A percentile compares a stretch with the other conserved stretches of the same genome.
Conservation (phyloP, 805 yeast species). For the Debaryomyces tyrocola region DNA sequence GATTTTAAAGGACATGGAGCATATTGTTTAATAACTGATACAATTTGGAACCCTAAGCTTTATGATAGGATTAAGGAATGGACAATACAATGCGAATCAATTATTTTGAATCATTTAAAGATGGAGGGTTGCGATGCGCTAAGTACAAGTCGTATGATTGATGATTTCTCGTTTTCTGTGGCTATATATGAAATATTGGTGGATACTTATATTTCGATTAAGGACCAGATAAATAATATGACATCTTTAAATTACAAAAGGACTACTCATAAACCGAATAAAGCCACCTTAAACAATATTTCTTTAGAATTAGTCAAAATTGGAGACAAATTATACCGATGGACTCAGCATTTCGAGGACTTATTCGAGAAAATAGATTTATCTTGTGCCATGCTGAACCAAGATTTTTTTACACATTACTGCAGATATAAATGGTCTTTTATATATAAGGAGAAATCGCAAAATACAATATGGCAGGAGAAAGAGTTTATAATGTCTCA, state of each 20-base stretch:
- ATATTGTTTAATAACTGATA: conserved; percentile 34
- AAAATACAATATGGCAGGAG: conserved; percentile 29
- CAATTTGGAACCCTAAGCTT: conserved; percentile 39
- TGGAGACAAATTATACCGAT: conserved; percentile 44
- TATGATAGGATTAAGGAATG: conserved; percentile 33
- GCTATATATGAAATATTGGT: conserved; percentile 48
- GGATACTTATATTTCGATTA: conserved; percentile 38
- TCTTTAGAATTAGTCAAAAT: conserved; percentile 40
- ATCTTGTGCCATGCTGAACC: background rate
- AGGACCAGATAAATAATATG: conserved; percentile 21
- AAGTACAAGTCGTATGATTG: background rate
- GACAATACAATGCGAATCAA: conserved; percentile 31
- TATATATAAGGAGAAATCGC: conserved; percentile 25
- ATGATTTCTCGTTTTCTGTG: conserved; percentile 26
- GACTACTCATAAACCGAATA: conserved; percentile 21
- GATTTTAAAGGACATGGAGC: conserved; percentile 1
- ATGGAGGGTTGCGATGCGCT: background rate
- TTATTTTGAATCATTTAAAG: conserved; percentile 11
- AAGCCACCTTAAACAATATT: conserved; percentile 29
- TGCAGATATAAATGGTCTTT: conserved; percentile 37
- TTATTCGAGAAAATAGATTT: conserved; percentile 10
- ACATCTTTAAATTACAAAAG: conserved; percentile 19
- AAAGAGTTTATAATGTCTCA: conserved; percentile 25
- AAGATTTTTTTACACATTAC: conserved; percentile 2
- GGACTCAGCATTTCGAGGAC: conserved; percentile 45